These are phyloP conservation scores for Magnaporthiopsis incrustans DNA, from an alignment of 2,329 filamentous ascomycete species.

Conservation along the genomic window DNA sequence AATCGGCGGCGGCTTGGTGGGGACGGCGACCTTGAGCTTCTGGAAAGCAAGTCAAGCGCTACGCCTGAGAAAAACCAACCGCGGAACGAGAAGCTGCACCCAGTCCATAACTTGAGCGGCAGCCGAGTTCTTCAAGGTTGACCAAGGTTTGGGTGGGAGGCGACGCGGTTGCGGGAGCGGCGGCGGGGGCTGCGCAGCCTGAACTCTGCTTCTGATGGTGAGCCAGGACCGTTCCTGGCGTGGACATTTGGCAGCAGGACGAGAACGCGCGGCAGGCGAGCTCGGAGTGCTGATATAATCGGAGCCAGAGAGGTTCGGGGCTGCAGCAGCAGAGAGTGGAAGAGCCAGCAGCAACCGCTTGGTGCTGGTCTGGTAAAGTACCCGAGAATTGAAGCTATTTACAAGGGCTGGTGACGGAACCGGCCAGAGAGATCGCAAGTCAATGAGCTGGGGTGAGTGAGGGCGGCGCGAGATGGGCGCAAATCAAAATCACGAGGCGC, in stretches of 20 bases:
- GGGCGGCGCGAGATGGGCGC: background rate
- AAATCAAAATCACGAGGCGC: background rate
- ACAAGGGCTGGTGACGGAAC: background rate
- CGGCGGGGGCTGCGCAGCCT: background rate
- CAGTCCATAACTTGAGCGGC: constrained; percentile 8
- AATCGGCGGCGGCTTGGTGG: background rate
- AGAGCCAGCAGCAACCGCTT: background rate
- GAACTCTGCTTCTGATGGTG: background rate
- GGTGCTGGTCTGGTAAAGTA: background rate
- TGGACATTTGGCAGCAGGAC: constrained; percentile 6
- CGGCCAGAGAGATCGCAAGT: background rate
- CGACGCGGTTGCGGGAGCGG: background rate
- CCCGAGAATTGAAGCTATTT: background rate
- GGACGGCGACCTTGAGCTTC: background rate
- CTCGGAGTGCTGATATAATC: background rate
- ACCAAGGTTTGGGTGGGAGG: background rate
- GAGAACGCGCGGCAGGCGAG: background rate
- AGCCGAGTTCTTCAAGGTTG: background rate
- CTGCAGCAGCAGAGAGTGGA: background rate
- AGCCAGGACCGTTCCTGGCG: constrained; percentile 4
- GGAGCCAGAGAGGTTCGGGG: background rate
- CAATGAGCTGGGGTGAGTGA: background rate
- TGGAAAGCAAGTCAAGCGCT: constrained; percentile 5
- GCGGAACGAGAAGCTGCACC: constrained; percentile 4
- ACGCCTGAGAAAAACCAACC: constrained; percentile 5